Evolutionary conservation across 306 rosid genomes (phyloP).

Genomic region (Abrus precatorius): DNA sequence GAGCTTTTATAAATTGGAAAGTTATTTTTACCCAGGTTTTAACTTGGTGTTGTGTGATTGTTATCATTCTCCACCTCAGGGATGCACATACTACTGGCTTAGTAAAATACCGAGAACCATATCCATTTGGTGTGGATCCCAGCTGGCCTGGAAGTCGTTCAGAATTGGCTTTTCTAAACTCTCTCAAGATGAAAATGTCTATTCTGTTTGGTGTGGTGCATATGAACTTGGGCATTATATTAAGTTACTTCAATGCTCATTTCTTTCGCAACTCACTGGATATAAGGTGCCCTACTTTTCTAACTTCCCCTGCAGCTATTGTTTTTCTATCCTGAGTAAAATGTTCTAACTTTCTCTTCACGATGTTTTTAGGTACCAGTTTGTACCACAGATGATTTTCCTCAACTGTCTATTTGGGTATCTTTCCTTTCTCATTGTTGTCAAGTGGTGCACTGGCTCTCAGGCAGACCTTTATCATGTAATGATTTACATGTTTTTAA

Average conservation of each 20-base stretch:
- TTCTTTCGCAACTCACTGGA: constrained; percentile 77
- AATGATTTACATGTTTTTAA: constrained; percentile 95
- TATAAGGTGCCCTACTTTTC: constrained; percentile 63
- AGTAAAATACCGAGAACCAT: constrained; percentile 74
- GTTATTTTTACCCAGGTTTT: constrained; percentile 19
- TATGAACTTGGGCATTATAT: constrained; percentile 86
- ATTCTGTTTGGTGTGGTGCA: constrained; percentile 84
- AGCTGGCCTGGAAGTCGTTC: constrained; percentile 98
- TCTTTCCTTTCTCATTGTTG: constrained; percentile 86
- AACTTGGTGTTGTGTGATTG: constrained; percentile 25
- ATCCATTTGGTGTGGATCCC: constrained; percentile 95
- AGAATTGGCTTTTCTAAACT: constrained; percentile 82
- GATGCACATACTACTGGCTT: constrained; percentile 78
- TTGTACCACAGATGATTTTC: constrained; percentile 90
- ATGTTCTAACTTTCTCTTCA: constrained; percentile 38
- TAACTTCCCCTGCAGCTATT: constrained; percentile 20
- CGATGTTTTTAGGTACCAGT: constrained; percentile 77
- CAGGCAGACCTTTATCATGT: constrained; percentile 77
- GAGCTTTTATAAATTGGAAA: constrained; percentile 24
- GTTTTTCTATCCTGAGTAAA: constrained; percentile 37
- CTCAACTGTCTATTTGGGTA: constrained; percentile 92
- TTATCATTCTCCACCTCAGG: constrained; percentile 57
- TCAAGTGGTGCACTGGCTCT: constrained; percentile 80
- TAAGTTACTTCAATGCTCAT: constrained; percentile 84
- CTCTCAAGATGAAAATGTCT: constrained; percentile 94